Evolutionary conservation across 345 rosid genomes (phyloP).

Genomic region (Acer yangbiense): DNA sequence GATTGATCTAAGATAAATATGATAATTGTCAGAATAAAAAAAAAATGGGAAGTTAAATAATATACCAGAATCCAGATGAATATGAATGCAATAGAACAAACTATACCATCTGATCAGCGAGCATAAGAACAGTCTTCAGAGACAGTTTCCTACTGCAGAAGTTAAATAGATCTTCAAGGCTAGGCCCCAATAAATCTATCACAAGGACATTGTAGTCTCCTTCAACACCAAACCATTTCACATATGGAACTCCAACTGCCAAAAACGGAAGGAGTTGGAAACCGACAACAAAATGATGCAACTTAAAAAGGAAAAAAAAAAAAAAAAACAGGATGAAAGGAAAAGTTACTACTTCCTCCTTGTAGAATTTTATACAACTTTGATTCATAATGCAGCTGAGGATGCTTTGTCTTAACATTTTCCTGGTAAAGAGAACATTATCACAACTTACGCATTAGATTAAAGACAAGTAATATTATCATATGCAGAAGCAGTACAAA

Average conservation of each 20-base stretch:
- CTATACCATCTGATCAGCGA: slow-evolving; percentile 92
- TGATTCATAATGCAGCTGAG: slow-evolving; percentile 83
- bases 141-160: slow-evolving; percentile 85
- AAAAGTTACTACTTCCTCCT: slow-evolving; percentile 76
- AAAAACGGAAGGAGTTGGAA: slow-evolving; percentile 20
- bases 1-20: slow-evolving; percentile 61
- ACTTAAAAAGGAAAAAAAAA: neutral
- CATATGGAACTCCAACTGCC: slow-evolving; percentile 80
- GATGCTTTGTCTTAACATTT: slow-evolving; percentile 90
- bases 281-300: neutral
- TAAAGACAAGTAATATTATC: neutral
- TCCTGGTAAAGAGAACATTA: slow-evolving; percentile 50
- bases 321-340: neutral
- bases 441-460: neutral
- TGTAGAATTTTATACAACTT: slow-evolving; percentile 86
- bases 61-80: slow-evolving; percentile 1
- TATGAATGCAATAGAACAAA: slow-evolving; percentile 14
- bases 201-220: slow-evolving; percentile 88
- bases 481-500: neutral
- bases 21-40: slow-evolving; percentile 10
- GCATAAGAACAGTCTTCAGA: slow-evolving; percentile 88
- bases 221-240: slow-evolving; percentile 85
- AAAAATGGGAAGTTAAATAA: slow-evolving; percentile 12
- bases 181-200: slow-evolving; percentile 88
- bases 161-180: slow-evolving; percentile 93